Conservation (phyloP, 305 asterid species). For the Petunia hybrid region DNA sequence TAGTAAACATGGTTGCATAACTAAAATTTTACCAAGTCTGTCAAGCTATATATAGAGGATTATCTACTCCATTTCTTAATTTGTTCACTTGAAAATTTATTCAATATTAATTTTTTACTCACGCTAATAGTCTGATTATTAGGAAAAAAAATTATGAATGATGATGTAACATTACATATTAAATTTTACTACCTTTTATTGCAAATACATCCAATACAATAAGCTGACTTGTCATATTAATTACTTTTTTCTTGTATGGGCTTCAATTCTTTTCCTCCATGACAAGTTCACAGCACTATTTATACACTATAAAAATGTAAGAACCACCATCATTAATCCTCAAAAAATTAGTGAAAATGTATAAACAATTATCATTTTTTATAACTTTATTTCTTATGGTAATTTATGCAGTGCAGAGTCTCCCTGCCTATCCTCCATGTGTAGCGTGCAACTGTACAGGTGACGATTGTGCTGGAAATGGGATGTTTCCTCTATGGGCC, state of each 20-base stretch:
- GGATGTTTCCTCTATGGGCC: constrained; percentile 23
- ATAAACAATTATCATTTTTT: neutral
- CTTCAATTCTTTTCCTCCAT: neutral
- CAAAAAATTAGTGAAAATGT: neutral
- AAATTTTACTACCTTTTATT: too few species aligned
- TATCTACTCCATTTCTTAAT: too few species aligned
- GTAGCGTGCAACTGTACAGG: neutral
- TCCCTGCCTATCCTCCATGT: constrained; percentile 28
- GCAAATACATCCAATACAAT: neutral
- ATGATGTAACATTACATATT: too few species aligned
- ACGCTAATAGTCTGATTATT: too few species aligned
- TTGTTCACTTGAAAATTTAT: too few species aligned
- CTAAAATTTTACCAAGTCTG: too few species aligned
- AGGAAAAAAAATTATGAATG: too few species aligned
- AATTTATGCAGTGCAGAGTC: constrained; percentile 1
- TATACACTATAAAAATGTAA: neutral
- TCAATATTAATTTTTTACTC: too few species aligned
- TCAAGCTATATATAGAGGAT: too few species aligned
- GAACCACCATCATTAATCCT: neutral
- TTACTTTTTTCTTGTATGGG: neutral
- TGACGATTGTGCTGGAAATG: neutral
- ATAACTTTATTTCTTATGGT: neutral
- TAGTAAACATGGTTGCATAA: too few species aligned
- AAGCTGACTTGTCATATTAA: neutral
- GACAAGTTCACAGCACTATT: neutral